Evolutionary conservation across 768 basidiomycete genomes (phyloP).

Genomic region (Boletus coccyginus): DNA sequence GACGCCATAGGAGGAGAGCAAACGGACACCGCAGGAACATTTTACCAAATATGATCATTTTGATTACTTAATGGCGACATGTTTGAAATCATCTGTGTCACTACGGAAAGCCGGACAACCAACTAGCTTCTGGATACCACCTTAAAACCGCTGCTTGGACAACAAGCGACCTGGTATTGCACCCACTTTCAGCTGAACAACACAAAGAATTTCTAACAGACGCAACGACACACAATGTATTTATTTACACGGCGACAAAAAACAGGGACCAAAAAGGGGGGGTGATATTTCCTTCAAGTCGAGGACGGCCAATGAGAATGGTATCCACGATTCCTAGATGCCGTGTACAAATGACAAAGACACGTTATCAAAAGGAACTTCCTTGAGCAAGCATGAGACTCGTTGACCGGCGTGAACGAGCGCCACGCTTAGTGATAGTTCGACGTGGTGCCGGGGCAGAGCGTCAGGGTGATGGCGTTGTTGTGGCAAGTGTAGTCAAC

Average conservation of each 20-base stretch:
- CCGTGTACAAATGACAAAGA: background rate
- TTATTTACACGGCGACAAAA: background rate
- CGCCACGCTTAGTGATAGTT: constrained; percentile 3
- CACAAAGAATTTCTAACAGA: background rate
- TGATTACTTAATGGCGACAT: too few species aligned
- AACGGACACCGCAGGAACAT: too few species aligned
- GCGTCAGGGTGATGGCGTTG: constrained; percentile 28
- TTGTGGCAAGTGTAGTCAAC: constrained; percentile 30
- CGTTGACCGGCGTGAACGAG: background rate
- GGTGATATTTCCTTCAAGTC: background rate
- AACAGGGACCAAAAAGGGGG: background rate
- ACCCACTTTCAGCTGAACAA: background rate
- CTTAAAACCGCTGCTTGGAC: background rate
- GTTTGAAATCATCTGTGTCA: too few species aligned
- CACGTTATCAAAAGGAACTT: background rate
- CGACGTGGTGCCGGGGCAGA: constrained; percentile 27
- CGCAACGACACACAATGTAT: background rate
- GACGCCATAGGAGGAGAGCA: constrained; percentile 51
- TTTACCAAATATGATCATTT: too few species aligned
- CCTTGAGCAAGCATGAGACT: background rate
- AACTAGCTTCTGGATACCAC: too few species aligned
- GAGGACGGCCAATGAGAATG: background rate
- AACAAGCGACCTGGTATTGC: background rate
- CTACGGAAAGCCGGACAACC: too few species aligned
- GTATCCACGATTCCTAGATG: background rate